Percentiles rank a stretch among this genome's conserved stretches.
These are phyloP conservation scores for Alisma plantagoaquatica DNA, from an alignment of 106 monocot species.

Conservation along the genomic window DNA sequence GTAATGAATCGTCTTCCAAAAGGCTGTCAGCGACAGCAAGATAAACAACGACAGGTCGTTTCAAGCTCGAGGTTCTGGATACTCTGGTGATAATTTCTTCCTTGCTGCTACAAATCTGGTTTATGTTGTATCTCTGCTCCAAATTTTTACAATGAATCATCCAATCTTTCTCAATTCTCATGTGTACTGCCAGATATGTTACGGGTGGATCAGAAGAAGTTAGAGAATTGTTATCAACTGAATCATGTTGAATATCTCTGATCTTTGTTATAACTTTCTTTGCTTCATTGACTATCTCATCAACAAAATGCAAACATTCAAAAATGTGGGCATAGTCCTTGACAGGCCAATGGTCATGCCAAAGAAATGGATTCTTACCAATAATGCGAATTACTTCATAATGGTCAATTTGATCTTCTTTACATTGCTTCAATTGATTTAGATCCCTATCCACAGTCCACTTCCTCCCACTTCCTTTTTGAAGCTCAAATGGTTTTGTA, in stretches of 20 bases:
- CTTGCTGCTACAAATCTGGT: constrained; percentile 86
- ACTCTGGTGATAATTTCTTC: constrained; percentile 65
- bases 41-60: constrained; percentile 52
- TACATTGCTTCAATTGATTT: constrained; percentile 41
- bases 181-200: constrained; percentile 82
- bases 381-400: constrained; percentile 50
- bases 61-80: constrained; percentile 21
- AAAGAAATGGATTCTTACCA: constrained; percentile 84
- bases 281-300: constrained; percentile 69
- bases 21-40: constrained; percentile 90
- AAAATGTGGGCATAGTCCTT: constrained; percentile 72
- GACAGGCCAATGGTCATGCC: constrained; percentile 96
- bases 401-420: constrained; percentile 22
- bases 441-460: constrained; percentile 87
- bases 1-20: constrained; percentile 53
- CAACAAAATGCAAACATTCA: constrained; percentile 56
- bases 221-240: background rate
- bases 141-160: constrained; percentile 96
- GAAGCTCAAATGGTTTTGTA: constrained; percentile 40
- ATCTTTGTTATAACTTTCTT: constrained; percentile 59
- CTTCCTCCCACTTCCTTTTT: constrained; percentile 88
- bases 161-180: constrained; percentile 98
- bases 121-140: constrained; percentile 48
- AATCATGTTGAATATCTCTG: constrained; percentile 19
- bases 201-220: background rate